Evolutionary conservation across 768 basidiomycete species (phyloP), one percentile per base, ranked within the genome.

Genomic region (Termitomyces sp.): DNA sequence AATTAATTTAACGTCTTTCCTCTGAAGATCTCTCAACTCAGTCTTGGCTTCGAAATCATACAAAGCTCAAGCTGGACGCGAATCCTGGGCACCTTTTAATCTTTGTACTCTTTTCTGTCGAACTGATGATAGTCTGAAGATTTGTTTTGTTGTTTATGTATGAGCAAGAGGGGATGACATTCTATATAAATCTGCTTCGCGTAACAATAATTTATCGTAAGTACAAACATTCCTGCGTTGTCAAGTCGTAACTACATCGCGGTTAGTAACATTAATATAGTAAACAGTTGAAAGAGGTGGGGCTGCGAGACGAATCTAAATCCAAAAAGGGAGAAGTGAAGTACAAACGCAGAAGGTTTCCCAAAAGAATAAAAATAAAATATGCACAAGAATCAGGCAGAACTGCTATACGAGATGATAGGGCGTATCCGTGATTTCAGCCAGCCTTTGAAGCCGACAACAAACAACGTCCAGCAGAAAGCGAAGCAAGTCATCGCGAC

Each of bases 401-500:
- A 59, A 48, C 46, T 70, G 40, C 69, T 64, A 58, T 70, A 74
- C 2, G 68, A 69, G 16, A 72, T 67, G 23, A 64, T 57, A 5
- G 61, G 54, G 52, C 69, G 68, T 42, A 62, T 65, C 60, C 71
- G 70, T 7, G 70, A 73, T 58, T 81, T 88, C 35, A 91, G 73
- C 85, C 85, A 92, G 55, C 91, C 94, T 64, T 94, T 92, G 71
- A 94, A 82, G 16, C 79, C 82, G 45, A 95, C 85, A 25, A 94
- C 72, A 55, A 73, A 70, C 25, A 94, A 71, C 2, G 82, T 79
- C 94, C 94, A 98, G 66, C 85, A 86, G 72, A 94, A 94, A 23
- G 88, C 85, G 46, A 93, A 76, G 61, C 89, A 93, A 1, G 91
- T 94, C 54, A 94, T 77, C 4, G 94, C 91, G 34, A 97, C 85